These are phyloP conservation scores for Mycena amicta DNA, from an alignment of 768 basidiomycete species.

Conservation along the genomic window DNA sequence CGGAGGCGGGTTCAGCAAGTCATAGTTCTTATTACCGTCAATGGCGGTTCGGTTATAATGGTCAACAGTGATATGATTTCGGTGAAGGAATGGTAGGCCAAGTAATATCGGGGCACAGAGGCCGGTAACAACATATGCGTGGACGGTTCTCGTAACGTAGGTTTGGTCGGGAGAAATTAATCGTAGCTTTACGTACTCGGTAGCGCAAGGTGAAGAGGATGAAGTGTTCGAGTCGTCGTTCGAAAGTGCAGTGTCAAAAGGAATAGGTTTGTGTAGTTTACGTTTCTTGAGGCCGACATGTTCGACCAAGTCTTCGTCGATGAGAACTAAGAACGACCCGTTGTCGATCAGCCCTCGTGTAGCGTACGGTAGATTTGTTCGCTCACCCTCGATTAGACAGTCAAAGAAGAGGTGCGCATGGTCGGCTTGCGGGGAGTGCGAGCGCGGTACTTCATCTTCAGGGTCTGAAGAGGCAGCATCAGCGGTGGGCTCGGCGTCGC, in stretches of 20 bases:
- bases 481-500: not conserved
- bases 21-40: too few relatives aligned
- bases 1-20: too few relatives aligned
- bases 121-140: not conserved
- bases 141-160: not conserved
- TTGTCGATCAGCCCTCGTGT: not conserved
- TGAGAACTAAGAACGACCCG: not conserved
- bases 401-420: not conserved
- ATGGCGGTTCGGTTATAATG: not conserved
- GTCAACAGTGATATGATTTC: constrained; percentile 1
- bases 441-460: too few relatives aligned
- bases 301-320: not conserved
- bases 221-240: not conserved
- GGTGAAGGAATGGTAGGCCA: constrained; percentile 1
- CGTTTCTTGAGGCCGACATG: not conserved
- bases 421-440: too few relatives aligned
- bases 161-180: not conserved
- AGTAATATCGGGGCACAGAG: constrained; percentile 3
- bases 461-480: not conserved
- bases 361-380: not conserved
- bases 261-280: not conserved
- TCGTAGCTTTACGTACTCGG: constrained; percentile 3
- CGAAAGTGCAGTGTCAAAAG: not conserved
- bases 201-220: not conserved
- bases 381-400: not conserved